A percentile compares a stretch with the other conserved stretches of the same genome.
Evolutionary conservation across 352 stramenopile species (phyloP).

Genomic region (Phytopythium boreale): DNA sequence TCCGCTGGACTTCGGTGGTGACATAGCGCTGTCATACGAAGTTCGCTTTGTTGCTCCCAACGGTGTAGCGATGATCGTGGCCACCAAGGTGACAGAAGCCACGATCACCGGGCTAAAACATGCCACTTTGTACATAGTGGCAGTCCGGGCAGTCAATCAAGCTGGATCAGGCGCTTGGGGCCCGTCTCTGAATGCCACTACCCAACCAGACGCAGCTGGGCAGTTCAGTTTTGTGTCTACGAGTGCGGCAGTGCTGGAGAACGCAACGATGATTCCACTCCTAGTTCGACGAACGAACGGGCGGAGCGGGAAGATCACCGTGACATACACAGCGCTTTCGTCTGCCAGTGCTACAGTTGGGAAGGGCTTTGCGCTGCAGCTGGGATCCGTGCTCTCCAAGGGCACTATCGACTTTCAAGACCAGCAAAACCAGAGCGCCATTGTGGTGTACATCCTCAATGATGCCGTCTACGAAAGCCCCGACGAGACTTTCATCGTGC

Average conservation of each 20-base stretch:
- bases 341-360: conserved; percentile 24
- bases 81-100: conserved; percentile 7
- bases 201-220: conserved; percentile 47
- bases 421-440: conserved; percentile 17
- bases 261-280: conserved; percentile 28
- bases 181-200: conserved; percentile 16
- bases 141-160: conserved; percentile 32
- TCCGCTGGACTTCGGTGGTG: conserved; percentile 47
- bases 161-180: conserved; percentile 34
- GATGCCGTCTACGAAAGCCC: conserved; percentile 38
- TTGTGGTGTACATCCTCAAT: conserved; percentile 41
- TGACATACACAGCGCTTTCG: conserved; percentile 22
- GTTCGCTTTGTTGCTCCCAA: conserved; percentile 16
- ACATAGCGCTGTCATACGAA: conserved; percentile 26
- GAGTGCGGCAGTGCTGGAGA: conserved; percentile 30
- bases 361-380: conserved; percentile 28
- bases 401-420: conserved; percentile 33
- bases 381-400: conserved; percentile 10
- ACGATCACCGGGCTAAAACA: conserved; percentile 27
- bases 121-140: conserved; percentile 32
- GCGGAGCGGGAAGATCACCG: conserved; percentile 34
- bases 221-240: conserved; percentile 40
- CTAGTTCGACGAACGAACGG: conserved; percentile 37
- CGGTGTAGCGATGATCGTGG: not conserved
- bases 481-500: conserved; percentile 39